Evolutionary conservation across 1,139 yeast species (phyloP).

Genomic region (Hyphopichia fennica): DNA sequence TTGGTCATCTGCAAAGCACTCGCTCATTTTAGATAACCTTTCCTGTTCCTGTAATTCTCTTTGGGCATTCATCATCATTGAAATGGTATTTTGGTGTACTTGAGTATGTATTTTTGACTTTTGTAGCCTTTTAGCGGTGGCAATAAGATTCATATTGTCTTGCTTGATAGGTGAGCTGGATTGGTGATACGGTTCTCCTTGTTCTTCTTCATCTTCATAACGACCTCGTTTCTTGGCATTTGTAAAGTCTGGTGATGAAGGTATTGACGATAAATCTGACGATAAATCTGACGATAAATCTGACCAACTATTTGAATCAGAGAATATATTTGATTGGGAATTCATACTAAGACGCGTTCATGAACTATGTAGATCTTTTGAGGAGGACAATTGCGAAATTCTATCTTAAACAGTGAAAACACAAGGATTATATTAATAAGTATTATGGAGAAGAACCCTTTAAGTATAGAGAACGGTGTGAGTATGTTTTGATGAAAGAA

Average conservation of each 20-base stretch:
- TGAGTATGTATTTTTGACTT: constrained; percentile 28
- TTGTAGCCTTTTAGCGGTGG: constrained; percentile 22
- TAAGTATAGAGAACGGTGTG: no score
- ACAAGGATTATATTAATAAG: no score
- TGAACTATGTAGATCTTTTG: not conserved
- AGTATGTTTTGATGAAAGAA: not conserved
- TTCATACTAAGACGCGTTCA: not conserved
- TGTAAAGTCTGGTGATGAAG: not conserved
- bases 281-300: not conserved
- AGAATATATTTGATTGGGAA: not conserved
- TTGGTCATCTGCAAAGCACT: not conserved
- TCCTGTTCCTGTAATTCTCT: constrained; percentile 12
- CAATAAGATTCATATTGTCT: not conserved
- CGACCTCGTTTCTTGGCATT: constrained; percentile 1
- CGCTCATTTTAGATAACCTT: not conserved
- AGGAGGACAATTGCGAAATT: not conserved
- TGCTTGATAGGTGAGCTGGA: not conserved
- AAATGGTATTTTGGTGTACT: constrained; percentile 28
- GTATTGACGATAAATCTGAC: constrained; percentile 1
- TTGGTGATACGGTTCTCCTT: no score
- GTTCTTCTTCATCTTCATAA: not conserved
- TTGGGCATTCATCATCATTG: constrained; percentile 30
- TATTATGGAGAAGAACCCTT: no score
- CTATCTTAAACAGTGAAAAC: no score
- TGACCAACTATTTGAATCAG: not conserved